phyloP scores from a whole-genome alignment of 352 stramenopile species.

The Globisporangium uncinulatum region DNA sequence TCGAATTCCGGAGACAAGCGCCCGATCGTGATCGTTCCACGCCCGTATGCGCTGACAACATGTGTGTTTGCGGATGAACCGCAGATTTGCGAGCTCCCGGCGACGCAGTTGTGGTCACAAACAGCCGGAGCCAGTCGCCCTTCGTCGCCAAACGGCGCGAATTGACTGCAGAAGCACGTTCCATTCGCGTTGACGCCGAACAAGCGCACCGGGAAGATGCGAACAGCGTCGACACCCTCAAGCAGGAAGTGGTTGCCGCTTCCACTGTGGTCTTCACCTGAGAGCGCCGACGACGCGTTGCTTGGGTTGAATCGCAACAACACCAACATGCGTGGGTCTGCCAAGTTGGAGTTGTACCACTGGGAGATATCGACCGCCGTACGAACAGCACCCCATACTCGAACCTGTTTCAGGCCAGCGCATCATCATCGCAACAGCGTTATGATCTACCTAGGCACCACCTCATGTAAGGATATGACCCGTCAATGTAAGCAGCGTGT shows the following conservation, averaged over 20 bases:
- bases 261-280: slow-evolving; percentile 21
- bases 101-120: slow-evolving; percentile 23
- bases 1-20: slow-evolving; percentile 18
- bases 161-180: slow-evolving; percentile 35
- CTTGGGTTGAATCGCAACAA: slow-evolving; percentile 24
- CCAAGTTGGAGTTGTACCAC: slow-evolving; percentile 17
- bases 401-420: slow-evolving; percentile 16
- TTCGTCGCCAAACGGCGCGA: neutral
- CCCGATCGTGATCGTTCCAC: slow-evolving; percentile 28
- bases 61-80: slow-evolving; percentile 11
- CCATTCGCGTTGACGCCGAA: slow-evolving; percentile 28
- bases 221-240: slow-evolving; percentile 4
- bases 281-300: slow-evolving; percentile 11
- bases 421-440: slow-evolving; percentile 1
- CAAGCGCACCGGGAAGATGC: slow-evolving; percentile 6
- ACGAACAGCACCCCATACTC: slow-evolving; percentile 25
- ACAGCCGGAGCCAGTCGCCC: neutral
- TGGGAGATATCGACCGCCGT: slow-evolving; percentile 13
- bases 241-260: slow-evolving; percentile 39
- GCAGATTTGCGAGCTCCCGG: slow-evolving; percentile 6
- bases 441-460: neutral
- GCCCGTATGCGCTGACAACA: slow-evolving; percentile 26
- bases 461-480: too few species aligned
- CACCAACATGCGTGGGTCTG: slow-evolving; percentile 19
- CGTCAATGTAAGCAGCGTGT: neutral